phyloP scores from a whole-genome alignment of 768 basidiomycete genomes.

The Calvatia gigantea region DNA sequence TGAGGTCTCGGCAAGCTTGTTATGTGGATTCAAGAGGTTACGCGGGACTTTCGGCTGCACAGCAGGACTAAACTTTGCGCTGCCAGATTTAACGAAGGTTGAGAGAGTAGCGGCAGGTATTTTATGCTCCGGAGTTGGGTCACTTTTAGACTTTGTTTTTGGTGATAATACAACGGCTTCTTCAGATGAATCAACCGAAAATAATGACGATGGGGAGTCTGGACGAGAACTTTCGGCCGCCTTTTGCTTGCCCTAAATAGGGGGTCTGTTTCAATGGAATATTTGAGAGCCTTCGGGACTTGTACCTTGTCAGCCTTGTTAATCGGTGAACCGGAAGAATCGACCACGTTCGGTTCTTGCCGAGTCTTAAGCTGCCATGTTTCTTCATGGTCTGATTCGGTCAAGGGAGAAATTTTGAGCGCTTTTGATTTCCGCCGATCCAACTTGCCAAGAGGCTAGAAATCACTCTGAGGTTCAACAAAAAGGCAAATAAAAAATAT shows the following conservation, averaged over 20 bases:
- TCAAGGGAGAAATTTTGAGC: neutral
- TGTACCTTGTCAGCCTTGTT: constrained; percentile 5
- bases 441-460: neutral
- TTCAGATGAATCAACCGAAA: constrained; percentile 9
- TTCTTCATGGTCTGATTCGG: neutral
- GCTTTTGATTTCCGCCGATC: neutral
- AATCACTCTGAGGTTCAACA: neutral
- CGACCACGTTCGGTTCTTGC: neutral
- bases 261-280: neutral
- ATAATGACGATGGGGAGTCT: constrained; percentile 11
- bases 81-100: neutral
- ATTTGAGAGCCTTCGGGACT: neutral
- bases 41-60: constrained; percentile 16
- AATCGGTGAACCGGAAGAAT: neutral
- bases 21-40: constrained; percentile 19
- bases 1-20: constrained; percentile 17
- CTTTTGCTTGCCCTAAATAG: constrained; percentile 7
- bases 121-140: neutral
- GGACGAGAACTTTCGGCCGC: constrained; percentile 2
- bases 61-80: constrained; percentile 1
- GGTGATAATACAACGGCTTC: neutral
- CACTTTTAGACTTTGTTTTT: neutral
- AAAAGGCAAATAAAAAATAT: neutral
- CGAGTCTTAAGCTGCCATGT: neutral
- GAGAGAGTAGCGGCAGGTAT: neutral